Percentiles rank a stretch among this genome's conserved stretches.
phyloP scores from a whole-genome alignment of 345 rosid genomes.

The Nephelium lappaceum region DNA sequence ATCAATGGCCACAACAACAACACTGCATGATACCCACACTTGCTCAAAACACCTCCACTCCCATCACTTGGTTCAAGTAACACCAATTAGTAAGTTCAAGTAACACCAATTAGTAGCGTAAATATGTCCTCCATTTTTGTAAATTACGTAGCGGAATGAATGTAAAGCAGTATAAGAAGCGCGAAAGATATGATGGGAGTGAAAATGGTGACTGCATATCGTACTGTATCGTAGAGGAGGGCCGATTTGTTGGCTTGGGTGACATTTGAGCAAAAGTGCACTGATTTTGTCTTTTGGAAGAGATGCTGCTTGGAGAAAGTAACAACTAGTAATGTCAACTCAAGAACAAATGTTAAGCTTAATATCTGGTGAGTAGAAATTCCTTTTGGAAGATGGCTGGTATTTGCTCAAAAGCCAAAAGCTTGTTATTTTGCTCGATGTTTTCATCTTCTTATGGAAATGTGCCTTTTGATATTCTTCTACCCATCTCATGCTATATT shows the following conservation, averaged over 20 bases:
- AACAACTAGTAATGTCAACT: background rate
- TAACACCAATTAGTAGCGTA: background rate
- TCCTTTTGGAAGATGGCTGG: background rate
- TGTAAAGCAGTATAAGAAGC: background rate
- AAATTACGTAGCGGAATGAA: background rate
- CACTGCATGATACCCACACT: conserved; percentile 61
- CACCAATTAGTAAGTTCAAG: too few relatives aligned
- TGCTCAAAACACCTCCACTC: conserved; percentile 44
- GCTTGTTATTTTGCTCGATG: background rate
- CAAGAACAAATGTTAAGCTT: background rate
- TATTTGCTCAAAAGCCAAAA: background rate
- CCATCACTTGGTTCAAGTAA: conserved; percentile 56
- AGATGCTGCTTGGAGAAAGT: background rate
- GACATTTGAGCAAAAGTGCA: background rate
- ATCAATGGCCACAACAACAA: conserved; percentile 54
- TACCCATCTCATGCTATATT: too few relatives aligned
- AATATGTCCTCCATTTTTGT: background rate
- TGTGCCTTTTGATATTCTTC: background rate
- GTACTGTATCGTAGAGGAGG: background rate
- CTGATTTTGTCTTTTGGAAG: background rate
- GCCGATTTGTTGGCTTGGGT: background rate
- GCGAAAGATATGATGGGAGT: background rate
- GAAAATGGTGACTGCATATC: background rate
- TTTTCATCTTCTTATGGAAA: background rate
- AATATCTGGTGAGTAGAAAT: background rate